These are phyloP conservation scores for Oehlia diaphana DNA, from an alignment of 192 early-diverging fungal species.

Conservation along the genomic window DNA sequence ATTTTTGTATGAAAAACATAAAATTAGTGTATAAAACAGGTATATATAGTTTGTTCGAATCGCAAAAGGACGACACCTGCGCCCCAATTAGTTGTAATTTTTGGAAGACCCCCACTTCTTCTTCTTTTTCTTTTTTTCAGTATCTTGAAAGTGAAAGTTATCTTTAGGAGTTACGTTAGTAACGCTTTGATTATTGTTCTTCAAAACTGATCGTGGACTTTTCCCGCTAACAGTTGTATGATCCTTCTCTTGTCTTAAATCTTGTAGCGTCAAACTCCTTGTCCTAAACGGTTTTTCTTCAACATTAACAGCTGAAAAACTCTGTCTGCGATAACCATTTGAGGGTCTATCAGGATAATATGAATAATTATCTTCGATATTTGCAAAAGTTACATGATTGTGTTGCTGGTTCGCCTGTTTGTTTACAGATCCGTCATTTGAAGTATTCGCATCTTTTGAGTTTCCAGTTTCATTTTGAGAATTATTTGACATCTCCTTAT, in stretches of 20 bases:
- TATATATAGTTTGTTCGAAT: neutral
- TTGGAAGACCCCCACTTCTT: neutral
- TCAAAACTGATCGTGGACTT: neutral
- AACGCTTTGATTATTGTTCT: neutral
- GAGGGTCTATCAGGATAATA: neutral
- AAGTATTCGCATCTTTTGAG: no score
- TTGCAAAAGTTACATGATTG: conserved; percentile 11
- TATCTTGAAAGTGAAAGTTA: neutral
- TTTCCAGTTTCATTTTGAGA: neutral
- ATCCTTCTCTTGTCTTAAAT: neutral
- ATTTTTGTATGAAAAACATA: no score
- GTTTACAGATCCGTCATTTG: neutral
- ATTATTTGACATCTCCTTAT: neutral
- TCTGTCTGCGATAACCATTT: neutral
- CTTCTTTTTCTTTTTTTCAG: neutral
- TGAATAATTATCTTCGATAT: neutral
- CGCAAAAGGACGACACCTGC: neutral
- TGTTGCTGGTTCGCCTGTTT: neutral
- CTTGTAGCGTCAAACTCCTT: neutral
- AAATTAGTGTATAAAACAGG: neutral
- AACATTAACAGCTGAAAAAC: neutral
- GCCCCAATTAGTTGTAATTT: neutral
- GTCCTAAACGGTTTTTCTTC: conserved; percentile 2
- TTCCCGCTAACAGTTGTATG: neutral
- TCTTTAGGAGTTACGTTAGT: neutral